Base-by-base conservation (phyloP, 768 basidiomycete species). In the Mycena sanguinolenta region DNA sequence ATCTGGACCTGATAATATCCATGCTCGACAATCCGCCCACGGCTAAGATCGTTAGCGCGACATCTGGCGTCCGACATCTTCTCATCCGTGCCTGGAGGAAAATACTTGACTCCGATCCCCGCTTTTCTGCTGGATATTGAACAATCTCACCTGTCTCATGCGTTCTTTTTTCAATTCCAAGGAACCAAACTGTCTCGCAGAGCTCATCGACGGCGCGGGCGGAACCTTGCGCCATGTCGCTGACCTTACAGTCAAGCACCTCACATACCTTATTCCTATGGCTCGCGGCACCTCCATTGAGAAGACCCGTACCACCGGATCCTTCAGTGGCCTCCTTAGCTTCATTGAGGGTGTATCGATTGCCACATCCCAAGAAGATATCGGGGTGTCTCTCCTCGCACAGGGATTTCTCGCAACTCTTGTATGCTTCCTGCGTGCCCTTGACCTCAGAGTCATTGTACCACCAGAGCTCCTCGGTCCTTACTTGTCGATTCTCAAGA, bases 41-140 rank as follows among this genome's bases (percentile, higher is more conserved):
- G n/a, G 46, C 46, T 49, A n/a, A 49, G 23, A n/a, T 49, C 46
- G n/a, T 49, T 49, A 49, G 46, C n/a, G 46, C 46, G n/a, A 49
- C 46, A 23, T 25, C 46, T 49, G 46, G n/a, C 46, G 46, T 49
- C 46, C 46, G 46, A 6, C 21, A 49, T 23, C 46, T 49, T 49
- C n/a, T 49, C 46, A n/a, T 49, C 46, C 46, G 46, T 23, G 46
- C 46, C 23, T 49, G n/a, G 46, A n/a, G 23, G 46, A 49, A 49
- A n/a, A 49, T n/a, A 49, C 46, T 49, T 49, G 46, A 49, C 46
- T 49, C 46, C 19, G 46, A 49, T 49, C n/a, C n/a, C n/a, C n/a
- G n/a, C n/a, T n/a, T n/a, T n/a, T n/a, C n/a, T n/a, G n/a, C n/a
- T n/a, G n/a, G n/a, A n/a, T n/a, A n/a, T n/a, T n/a, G n/a, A n/a